A percentile compares a stretch with the other conserved stretches of the same genome.
phyloP scores from a whole-genome alignment of 2,329 filamentous ascomycete genomes.

The Fusarium nisikadoi region DNA sequence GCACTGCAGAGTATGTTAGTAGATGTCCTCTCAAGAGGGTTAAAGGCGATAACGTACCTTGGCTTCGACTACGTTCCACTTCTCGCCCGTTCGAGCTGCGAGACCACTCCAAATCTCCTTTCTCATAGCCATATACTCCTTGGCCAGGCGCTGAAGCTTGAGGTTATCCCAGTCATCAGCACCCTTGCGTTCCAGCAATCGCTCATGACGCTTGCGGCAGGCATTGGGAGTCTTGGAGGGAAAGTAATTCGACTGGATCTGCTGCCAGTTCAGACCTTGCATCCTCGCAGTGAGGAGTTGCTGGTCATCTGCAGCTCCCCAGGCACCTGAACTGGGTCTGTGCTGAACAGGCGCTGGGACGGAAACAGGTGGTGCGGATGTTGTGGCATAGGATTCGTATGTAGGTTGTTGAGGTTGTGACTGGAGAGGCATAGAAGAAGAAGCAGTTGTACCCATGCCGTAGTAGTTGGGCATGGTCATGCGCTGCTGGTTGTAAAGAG shows the following conservation, averaged over 20 bases:
- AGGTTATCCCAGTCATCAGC: conserved; percentile 82
- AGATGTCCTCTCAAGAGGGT: accelerated
- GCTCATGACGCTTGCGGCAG: conserved; percentile 88
- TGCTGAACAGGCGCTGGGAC: conserved; percentile 58
- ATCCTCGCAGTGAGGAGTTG: conserved; percentile 77
- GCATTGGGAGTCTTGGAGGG: conserved; percentile 82
- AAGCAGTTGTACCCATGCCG: conserved; percentile 49
- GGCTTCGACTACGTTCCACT: conserved; percentile 76
- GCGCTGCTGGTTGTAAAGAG: conserved; percentile 56
- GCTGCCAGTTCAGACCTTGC: conserved; percentile 83
- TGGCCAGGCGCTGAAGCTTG: conserved; percentile 78
- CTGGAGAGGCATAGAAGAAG: conserved; percentile 45
- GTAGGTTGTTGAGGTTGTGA: conserved; percentile 49
- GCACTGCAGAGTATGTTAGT: conserved; percentile 63
- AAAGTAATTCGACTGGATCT: conserved; percentile 81
- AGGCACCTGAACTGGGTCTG: conserved; percentile 72
- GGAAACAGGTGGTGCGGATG: conserved; percentile 48
- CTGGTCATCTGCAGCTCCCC: conserved; percentile 80
- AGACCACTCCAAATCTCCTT: conserved; percentile 85
- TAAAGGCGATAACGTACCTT: conserved; percentile 58
- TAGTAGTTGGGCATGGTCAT: conserved; percentile 57
- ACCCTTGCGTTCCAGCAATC: conserved; percentile 79
- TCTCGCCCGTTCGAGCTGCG: conserved; percentile 80
- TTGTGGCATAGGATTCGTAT: conserved; percentile 54
- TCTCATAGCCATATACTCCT: conserved; percentile 81